Evolutionary conservation across 1,139 yeast genomes (phyloP).

Genomic region (Yamadazyma triangularis): DNA sequence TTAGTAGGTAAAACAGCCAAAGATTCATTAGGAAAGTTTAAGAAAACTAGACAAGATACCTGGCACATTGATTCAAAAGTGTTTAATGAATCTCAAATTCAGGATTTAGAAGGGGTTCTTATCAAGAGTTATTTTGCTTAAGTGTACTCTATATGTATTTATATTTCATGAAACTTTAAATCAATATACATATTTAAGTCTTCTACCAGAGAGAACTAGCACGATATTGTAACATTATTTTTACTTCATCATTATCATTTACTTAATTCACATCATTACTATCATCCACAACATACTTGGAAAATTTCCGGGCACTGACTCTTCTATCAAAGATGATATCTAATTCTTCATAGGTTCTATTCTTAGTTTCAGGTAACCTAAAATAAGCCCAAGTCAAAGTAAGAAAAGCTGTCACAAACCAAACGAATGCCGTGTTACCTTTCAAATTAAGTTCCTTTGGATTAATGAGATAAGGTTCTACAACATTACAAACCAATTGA

Average conservation of each 20-base stretch:
- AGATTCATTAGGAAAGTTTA: constrained; percentile 75
- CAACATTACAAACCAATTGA: constrained; percentile 11
- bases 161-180: not conserved
- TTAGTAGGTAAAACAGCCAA: constrained; percentile 83
- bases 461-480: constrained; percentile 18
- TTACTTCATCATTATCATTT: no score
- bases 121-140: constrained; percentile 86
- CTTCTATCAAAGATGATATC: constrained; percentile 14
- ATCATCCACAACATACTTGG: constrained; percentile 1
- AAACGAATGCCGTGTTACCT: constrained; percentile 19
- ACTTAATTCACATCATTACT: not conserved
- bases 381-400: constrained; percentile 15
- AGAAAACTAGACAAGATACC: constrained; percentile 90
- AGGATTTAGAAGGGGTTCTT: constrained; percentile 89
- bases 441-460: constrained; percentile 16
- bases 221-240: no score
- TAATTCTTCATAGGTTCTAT: constrained; percentile 17
- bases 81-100: constrained; percentile 76
- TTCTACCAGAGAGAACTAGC: no score
- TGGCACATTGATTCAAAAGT: constrained; percentile 88
- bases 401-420: constrained; percentile 33
- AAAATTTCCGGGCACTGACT: constrained; percentile 13
- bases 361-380: constrained; percentile 18
- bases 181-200: no score
- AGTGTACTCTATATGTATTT: not conserved